Base-by-base conservation (phyloP, 805 yeast species). In the Cyberlindnera galapagoensis region DNA sequence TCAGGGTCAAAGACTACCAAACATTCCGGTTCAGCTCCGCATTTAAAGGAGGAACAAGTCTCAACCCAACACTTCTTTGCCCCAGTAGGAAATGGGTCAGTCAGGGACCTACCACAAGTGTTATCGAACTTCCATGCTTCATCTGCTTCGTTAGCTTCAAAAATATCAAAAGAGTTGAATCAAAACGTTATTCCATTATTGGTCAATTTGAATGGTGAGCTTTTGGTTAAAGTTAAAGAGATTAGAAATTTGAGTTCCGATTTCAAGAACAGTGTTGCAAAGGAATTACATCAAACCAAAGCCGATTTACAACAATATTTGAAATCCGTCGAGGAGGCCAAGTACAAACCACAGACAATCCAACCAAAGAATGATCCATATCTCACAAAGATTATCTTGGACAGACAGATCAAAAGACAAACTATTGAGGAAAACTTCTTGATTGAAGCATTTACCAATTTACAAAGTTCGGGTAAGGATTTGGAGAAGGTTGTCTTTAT, bases 401-500 rank as follows among this genome's bases (percentile, higher is more conserved):
- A 90, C 46, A 69, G 75, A 51, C 90, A 81, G 56, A 73, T 92
- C 49, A 78, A 71, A 47, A 72, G 70, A 44, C 95, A 86, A 54
- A 57, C 90, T 27, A 68, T 69, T 13, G 96, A 86, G 57, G 97
- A 90, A 56, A 81, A 80, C 57, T 81, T 78, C 49, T 64, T 90
- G 28, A 85, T 86, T 51, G 95, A 88, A 54, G 95, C 97, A 0
- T 90, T 73, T 54, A 67, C 77, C 44, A 88, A 90, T 57, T 68
- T 88, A 44, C 95, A 90, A 62, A 74, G 75, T 22, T 80, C 95
- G 1, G 96, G 95, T 30, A 77, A 79, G 36, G 92, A 87, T 52
- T 69, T 92, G 41, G 98, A 82, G 54, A 77, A 82, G 47, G 90
- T 86, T 39, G 92, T 92, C 15, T 85, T 81, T 21, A 67, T 76